Conservation (phyloP, 176 grass and related monocot genomes). For the Triticum aestivum region DNA sequence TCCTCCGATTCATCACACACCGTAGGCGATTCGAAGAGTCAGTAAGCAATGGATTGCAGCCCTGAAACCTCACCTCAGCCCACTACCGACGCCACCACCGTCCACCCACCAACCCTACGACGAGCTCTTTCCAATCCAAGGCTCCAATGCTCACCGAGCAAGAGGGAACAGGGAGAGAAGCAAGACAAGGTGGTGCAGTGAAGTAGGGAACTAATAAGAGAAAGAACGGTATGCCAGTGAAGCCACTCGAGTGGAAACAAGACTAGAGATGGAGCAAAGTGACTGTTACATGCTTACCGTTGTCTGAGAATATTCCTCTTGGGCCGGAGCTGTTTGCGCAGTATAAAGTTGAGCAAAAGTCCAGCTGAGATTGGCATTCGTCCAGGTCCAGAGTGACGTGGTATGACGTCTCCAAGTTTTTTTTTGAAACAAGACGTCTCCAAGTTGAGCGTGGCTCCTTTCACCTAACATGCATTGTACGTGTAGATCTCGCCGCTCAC, state of each 20-base stretch:
- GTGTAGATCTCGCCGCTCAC: conserved; percentile 22
- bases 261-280: conserved; percentile 26
- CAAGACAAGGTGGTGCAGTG: conserved; percentile 38
- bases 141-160: conserved; percentile 1
- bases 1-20: conserved; percentile 33
- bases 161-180: neutral
- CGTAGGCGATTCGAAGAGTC: conserved; percentile 23
- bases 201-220: conserved; percentile 18
- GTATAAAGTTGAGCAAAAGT: conserved; percentile 7
- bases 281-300: conserved; percentile 27
- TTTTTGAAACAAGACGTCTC: neutral
- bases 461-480: neutral
- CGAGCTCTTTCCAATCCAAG: conserved; percentile 28
- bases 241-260: conserved; percentile 34
- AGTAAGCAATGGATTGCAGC: conserved; percentile 42
- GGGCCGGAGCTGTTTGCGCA: neutral
- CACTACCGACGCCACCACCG: conserved; percentile 46
- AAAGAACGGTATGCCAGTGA: neutral
- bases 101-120: conserved; percentile 48
- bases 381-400: conserved; percentile 14
- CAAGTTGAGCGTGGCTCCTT: conserved; percentile 25
- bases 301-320: conserved; percentile 54
- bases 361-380: conserved; percentile 17
- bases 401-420: conserved; percentile 4
- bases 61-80: conserved; percentile 28